Evolutionary conservation across 73 alveolate species (phyloP).

Genomic region (Uronychia binucleata): DNA sequence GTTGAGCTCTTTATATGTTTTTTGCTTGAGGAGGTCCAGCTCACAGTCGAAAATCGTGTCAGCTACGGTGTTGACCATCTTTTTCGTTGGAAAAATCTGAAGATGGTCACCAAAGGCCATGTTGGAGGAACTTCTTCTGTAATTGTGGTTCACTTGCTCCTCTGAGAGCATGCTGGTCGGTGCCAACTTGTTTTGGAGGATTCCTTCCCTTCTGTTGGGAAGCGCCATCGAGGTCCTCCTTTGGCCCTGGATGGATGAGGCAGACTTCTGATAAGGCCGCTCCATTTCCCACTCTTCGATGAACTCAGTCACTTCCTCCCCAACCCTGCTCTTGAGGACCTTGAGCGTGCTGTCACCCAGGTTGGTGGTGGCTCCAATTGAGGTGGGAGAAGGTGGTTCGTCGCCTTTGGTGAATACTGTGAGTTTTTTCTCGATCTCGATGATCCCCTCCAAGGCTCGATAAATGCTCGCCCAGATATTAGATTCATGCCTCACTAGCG

Average conservation of each 20-base stretch:
- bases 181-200: neutral
- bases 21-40: neutral
- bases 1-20: neutral
- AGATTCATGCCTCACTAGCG: conserved; percentile 23
- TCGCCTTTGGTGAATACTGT: neutral
- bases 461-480: conserved; percentile 56
- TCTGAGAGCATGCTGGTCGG: neutral
- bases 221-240: neutral
- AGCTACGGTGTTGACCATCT: neutral
- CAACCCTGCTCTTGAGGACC: neutral
- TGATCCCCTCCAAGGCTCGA: conserved; percentile 18
- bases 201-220: neutral
- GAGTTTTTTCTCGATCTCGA: neutral
- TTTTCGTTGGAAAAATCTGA: neutral
- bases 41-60: neutral
- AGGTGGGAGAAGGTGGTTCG: neutral
- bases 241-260: neutral
- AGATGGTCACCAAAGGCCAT: neutral
- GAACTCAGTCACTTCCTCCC: neutral
- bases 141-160: neutral
- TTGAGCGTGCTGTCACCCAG: neutral
- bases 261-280: neutral
- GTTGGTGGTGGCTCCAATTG: neutral
- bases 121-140: neutral
- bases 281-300: neutral